These are phyloP conservation scores for Phytopythium sindhum DNA, from an alignment of 352 stramenopile genomes.

Conservation along the genomic window DNA sequence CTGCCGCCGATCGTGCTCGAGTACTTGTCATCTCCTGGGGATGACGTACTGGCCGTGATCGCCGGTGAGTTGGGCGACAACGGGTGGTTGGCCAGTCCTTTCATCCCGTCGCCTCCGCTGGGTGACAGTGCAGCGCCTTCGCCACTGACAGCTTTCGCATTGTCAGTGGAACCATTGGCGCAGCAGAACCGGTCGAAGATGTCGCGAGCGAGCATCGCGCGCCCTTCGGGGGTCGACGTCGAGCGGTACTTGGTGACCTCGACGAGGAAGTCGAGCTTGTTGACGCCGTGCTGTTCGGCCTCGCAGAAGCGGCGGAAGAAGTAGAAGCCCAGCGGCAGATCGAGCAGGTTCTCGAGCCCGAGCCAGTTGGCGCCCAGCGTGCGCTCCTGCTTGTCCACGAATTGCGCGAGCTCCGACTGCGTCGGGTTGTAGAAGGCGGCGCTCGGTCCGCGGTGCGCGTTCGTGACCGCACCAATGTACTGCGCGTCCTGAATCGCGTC, in stretches of 20 bases:
- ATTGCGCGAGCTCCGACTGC: constrained; percentile 57
- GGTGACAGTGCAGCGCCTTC: not conserved
- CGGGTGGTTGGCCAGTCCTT: constrained; percentile 10
- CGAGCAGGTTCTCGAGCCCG: constrained; percentile 63
- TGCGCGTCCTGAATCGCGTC: constrained; percentile 89
- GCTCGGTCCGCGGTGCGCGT: constrained; percentile 61
- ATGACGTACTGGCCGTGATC: constrained; percentile 16
- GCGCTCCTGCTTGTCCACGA: constrained; percentile 56
- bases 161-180: constrained; percentile 6
- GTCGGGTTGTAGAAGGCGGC: constrained; percentile 74
- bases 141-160: not conserved
- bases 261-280: constrained; percentile 68
- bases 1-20: constrained; percentile 1
- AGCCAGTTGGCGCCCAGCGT: constrained; percentile 55
- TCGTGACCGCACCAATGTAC: constrained; percentile 85
- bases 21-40: constrained; percentile 20
- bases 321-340: constrained; percentile 79
- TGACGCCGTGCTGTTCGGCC: constrained; percentile 52
- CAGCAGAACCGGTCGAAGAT: constrained; percentile 61
- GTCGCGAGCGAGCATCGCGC: constrained; percentile 42
- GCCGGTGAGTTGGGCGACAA: constrained; percentile 19
- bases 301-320: constrained; percentile 78
- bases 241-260: constrained; percentile 69
- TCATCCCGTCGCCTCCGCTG: not conserved
- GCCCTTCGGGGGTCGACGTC: constrained; percentile 43